Base-by-base conservation (phyloP, 2,329 filamentous ascomycete species). In the Monosporascus cannonballus region DNA sequence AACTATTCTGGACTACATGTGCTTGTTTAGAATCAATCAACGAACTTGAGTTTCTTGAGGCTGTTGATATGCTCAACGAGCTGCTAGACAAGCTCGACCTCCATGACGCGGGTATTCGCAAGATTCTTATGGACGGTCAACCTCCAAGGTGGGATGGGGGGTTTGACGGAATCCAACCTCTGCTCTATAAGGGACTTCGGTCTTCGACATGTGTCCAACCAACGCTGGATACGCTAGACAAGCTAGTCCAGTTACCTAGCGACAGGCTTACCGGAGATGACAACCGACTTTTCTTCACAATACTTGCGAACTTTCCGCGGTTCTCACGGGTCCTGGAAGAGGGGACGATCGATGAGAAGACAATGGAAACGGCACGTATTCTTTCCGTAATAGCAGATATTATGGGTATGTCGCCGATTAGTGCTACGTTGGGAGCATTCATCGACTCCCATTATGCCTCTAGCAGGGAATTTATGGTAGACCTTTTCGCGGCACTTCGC, bases 11-110 rank as follows among this genome's bases (percentile, higher is more conserved):
- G 95, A 96, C 93, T 0, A 96, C 90, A 0, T 96, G 92, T 63
- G 94, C 94, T 11, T 99, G 94, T 67, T 75, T 99, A 20, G 92
- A 97, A 64, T 97, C 94, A 0, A 96, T 97, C 64, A 96, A 97
- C 59, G 95, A 99, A 70, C 83, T 87, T 22, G 94, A 99, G 65
- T 99, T 96, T 57, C 81, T 94, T 56, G 94, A 96, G 67, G 91
- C 89, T 22, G 76, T 96, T 14, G 86, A 89, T 50, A 96, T 99
- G 89, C 79, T 99, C 9, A 89, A 96, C 54, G 88, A 89, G 63
- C 84, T 96, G 37, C 73, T 99, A 22, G 81, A 84, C 59, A 96
- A 94, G 67, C 76, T 97, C 22, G 89, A 99, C 67, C 79, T 99
- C 45, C 79, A 81, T 46, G 84, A 88, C 56, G 77, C 84, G 0